phyloP scores from a whole-genome alignment of 305 asterid species.

The Fraxinus latifolia region DNA sequence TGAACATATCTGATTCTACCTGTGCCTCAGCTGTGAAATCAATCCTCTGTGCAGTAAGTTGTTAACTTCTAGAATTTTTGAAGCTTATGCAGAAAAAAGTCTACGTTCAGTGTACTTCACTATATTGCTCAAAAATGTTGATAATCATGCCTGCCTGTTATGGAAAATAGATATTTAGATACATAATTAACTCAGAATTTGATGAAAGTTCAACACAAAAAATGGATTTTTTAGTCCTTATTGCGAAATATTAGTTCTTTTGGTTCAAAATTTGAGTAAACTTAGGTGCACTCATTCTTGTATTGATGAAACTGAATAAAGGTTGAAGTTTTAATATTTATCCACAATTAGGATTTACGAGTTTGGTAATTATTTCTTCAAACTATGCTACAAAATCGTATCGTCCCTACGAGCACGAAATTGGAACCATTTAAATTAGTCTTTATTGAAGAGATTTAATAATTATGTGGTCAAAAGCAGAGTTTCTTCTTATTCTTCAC shows the following conservation, averaged over 20 bases:
- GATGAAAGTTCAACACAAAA: neutral
- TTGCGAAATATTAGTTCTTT: neutral
- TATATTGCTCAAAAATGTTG: neutral
- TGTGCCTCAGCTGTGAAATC: slow-evolving; percentile 80
- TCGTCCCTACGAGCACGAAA: neutral
- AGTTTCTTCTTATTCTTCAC: neutral
- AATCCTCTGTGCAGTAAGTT: slow-evolving; percentile 78
- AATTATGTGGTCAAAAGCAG: neutral
- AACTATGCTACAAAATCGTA: neutral
- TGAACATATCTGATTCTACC: slow-evolving; percentile 66
- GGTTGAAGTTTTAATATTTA: neutral
- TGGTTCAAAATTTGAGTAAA: neutral
- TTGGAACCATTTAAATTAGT: neutral
- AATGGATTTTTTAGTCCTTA: neutral
- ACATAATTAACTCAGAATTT: neutral
- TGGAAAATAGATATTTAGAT: neutral
- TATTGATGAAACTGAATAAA: neutral
- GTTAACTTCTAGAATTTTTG: neutral
- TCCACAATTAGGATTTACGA: neutral
- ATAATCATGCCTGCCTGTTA: neutral
- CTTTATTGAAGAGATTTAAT: neutral
- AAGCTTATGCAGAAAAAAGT: neutral
- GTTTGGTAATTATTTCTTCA: neutral
- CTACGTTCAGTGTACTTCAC: neutral
- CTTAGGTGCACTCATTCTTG: neutral